Evolutionary conservation across 257 asterid species (phyloP).

Genomic region (Nicotiana attenuata): DNA sequence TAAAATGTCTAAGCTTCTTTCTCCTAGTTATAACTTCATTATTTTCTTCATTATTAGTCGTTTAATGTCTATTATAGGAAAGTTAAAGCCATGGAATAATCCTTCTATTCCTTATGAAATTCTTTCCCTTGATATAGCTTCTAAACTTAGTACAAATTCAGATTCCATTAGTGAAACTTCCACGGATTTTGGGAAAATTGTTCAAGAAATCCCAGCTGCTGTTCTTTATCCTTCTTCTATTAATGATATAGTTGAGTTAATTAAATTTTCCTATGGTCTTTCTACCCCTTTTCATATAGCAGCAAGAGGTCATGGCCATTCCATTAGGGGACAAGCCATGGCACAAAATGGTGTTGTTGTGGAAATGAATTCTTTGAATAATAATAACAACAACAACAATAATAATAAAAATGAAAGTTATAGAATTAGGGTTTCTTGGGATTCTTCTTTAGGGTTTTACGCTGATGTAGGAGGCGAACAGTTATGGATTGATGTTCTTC

Average conservation of each 20-base stretch:
- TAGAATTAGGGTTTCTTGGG: constrained; percentile 44
- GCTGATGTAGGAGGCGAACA: constrained; percentile 73
- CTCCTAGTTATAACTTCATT: constrained; percentile 11
- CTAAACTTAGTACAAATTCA: constrained; percentile 29
- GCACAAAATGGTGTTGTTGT: constrained; percentile 58
- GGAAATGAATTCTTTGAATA: constrained; percentile 42
- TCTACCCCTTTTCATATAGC: constrained; percentile 46
- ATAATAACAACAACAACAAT: not conserved
- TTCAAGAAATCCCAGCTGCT: constrained; percentile 43
- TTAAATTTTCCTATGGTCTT: constrained; percentile 33
- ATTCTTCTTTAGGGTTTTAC: constrained; percentile 32
- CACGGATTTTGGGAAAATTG: constrained; percentile 56
- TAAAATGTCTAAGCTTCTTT: constrained; percentile 25
- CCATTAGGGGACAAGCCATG: constrained; percentile 69
- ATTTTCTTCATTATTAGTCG: constrained; percentile 18
- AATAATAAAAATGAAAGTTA: not conserved
- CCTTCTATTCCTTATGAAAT: constrained; percentile 21
- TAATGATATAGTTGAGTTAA: constrained; percentile 36
- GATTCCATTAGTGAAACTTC: constrained; percentile 30
- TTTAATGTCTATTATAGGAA: constrained; percentile 15
- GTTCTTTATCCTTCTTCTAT: constrained; percentile 52
- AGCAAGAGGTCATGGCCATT: constrained; percentile 74
- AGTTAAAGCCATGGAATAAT: constrained; percentile 17
- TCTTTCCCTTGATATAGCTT: constrained; percentile 12
- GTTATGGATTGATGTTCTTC: constrained; percentile 62